Conservation (phyloP, 495 filamentous ascomycete genomes). For the Neurospora sp. region DNA sequence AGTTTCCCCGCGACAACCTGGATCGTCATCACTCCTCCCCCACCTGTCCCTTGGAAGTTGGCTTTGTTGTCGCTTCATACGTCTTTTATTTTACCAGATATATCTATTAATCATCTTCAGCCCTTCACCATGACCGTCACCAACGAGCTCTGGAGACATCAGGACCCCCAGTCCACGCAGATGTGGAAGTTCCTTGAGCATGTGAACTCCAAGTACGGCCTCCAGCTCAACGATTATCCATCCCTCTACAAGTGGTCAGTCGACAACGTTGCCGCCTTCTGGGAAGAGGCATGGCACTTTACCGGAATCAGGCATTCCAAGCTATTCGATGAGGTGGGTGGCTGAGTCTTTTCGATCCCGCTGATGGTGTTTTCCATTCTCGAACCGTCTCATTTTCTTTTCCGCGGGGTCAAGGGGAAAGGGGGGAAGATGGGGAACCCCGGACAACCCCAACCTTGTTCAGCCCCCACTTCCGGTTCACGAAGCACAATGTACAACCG, state of each 20-base stretch:
- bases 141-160: slow-evolving; percentile 60
- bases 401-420: not conserved
- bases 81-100: not conserved
- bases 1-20: not conserved
- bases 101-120: not conserved
- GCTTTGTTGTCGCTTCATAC: not conserved
- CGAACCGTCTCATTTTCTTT: not conserved
- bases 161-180: slow-evolving; percentile 52
- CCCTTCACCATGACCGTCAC: slow-evolving; percentile 20
- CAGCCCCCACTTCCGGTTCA: not conserved
- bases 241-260: slow-evolving; percentile 78
- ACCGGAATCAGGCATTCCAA: slow-evolving; percentile 60
- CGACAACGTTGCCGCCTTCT: slow-evolving; percentile 63
- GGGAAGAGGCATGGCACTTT: slow-evolving; percentile 79
- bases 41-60: not conserved
- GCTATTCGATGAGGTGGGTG: slow-evolving; percentile 48
- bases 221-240: slow-evolving; percentile 54
- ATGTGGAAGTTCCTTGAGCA: slow-evolving; percentile 61
- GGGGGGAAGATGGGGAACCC: not conserved
- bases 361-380: not conserved
- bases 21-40: not conserved
- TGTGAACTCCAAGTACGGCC: slow-evolving; percentile 55
- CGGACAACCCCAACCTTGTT: not conserved
- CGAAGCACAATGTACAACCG: slow-evolving; percentile 1
- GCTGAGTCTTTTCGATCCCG: not conserved